phyloP scores from a whole-genome alignment of 164 flowering plant genomes.

The Warburgia ugandensis region DNA sequence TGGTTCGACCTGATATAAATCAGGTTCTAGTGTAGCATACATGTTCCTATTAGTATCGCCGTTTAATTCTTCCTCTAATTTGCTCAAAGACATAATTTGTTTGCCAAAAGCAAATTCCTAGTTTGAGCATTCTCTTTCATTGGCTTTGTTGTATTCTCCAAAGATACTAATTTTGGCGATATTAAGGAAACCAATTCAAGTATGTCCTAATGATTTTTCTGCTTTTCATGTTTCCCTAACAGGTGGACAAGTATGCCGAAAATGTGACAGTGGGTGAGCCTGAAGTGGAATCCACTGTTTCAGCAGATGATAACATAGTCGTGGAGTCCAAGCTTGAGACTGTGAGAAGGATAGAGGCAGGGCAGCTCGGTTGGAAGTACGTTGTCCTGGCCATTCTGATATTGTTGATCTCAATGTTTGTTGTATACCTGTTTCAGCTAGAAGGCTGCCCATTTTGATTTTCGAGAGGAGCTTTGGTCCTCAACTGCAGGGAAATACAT shows the following conservation, averaged over 20 bases:
- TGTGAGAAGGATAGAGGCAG: conserved; percentile 55
- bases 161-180: no score
- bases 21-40: no score
- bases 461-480: not conserved
- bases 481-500: no score
- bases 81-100: no score
- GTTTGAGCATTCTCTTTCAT: not conserved
- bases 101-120: no score
- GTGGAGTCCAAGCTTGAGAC: conserved; percentile 20
- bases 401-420: conserved; percentile 29
- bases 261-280: conserved; percentile 13
- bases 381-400: conserved; percentile 31
- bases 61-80: no score
- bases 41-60: no score
- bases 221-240: conserved; percentile 6
- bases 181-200: not conserved
- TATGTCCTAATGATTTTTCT: not conserved
- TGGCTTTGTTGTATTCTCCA: not conserved
- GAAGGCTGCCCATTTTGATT: conserved; percentile 18
- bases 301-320: conserved; percentile 3
- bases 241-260: conserved; percentile 24
- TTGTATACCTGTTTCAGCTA: conserved; percentile 22
- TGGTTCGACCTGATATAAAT: no score
- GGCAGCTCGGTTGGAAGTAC: conserved; percentile 40
- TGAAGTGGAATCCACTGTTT: conserved; percentile 17